Evolutionary conservation across 352 stramenopile species (phyloP), one percentile per base, ranked within the genome.

Genomic region (Thraustochytrium sp.): DNA sequence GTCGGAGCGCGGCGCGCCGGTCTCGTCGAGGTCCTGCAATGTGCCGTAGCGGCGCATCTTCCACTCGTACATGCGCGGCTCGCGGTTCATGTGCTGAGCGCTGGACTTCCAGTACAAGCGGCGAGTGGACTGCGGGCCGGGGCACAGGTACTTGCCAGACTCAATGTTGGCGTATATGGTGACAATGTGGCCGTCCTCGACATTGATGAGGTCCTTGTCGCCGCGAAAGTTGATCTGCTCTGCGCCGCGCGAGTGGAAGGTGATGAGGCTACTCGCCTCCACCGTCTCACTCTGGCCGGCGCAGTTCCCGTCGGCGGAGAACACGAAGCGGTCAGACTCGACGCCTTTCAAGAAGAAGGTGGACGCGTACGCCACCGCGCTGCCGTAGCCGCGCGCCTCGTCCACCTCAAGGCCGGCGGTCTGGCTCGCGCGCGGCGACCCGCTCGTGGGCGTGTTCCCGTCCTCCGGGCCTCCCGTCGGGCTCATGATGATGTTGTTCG

Each of bases 191-290:
- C 29, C 44, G 23, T 80, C 40, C n/a, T 53, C 31, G 26, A 80
- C 68, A 13, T 80, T 80, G 68, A 80, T 34, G 51, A 80, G 68
- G 13, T 80, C 44, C 26, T 16, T 49, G 51, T 80, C 68, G 16
- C 68, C 68, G 36, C 68, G 68, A 11, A 61, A 64, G 51, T 80
- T 80, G 48, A 80, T 80, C 34, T 80, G 68, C 26, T 80, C 53
- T 18, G 34, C 68, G 51, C 44, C 68, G 1, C 63, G 42, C 31
- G 44, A 46, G 51, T 80, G 65, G 44, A 80, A 80, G 21, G 68
- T 80, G 34, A 80, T 80, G 46, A 80, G 68, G 48, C 31, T 55
- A 2, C 34, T 80, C 2, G 65, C 65, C 29, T 77, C 42, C 29
- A 77, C 49, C 0, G 46, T 77, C 46, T 13, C 13, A 36, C 18